Evolutionary conservation across 1,139 yeast genomes (phyloP), one percentile per base, ranked within the genome.

Genomic region (Torulaspora globosa): DNA sequence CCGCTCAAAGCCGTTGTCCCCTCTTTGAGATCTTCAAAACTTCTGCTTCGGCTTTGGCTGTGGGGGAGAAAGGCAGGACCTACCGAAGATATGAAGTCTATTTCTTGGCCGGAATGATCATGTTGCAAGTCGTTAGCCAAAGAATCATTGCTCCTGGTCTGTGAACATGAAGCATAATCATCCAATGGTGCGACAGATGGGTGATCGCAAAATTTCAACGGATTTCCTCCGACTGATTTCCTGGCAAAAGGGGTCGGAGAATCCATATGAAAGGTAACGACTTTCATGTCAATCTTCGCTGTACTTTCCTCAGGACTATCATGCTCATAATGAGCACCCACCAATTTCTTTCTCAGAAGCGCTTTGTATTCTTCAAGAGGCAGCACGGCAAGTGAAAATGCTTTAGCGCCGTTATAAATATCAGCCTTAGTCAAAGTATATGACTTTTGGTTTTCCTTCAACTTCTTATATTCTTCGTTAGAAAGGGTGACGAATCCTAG

Each of bases 401-500:
- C 55, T 47, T 62, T 64, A 8, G 70, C 70, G 29, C 59, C 62
- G 35, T 62, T 55, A 45, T 65, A 65, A 10, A 68, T 50, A 40
- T 68, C 69, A 2, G 66, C 54, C 35, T 60, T 65, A 2, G 70
- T 65, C n/a, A 68, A 47, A 5, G 53, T 54, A 36, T 55, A 58
- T 10, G 59, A 63, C 39, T 63, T 61, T 46, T 64, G 68, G 30
- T 59, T 59, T 15, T 60, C 66, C 12, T 60, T 31, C 27, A 66
- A 43, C 12, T 57, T 55, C 27, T 59, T 62, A 48, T 67, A 64
- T 35, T 65, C 69, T 21, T 63, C 66, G 30, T 63, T 57, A 2
- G 68, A 58, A 34, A 65, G 56, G 2, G 69, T 63, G 21, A 66
- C 67, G 47, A 65, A 62, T 1, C 70, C 72, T 18, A 67, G 54